Evolutionary conservation across 192 early-diverging fungal species (phyloP), one percentile per base, ranked within the genome.

Genomic region (Thamnidium elegans): DNA sequence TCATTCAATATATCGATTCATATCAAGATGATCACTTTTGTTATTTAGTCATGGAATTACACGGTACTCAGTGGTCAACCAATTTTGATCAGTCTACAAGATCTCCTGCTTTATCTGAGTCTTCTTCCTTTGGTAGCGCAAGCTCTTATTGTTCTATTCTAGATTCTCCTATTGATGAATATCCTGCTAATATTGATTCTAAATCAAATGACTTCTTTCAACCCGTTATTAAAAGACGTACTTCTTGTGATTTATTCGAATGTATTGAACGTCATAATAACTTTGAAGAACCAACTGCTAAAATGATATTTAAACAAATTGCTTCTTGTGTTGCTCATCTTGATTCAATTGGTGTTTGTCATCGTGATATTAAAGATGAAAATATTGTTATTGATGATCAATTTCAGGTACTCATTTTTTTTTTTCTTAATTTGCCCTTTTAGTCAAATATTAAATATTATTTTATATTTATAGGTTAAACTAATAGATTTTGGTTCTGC

Each of bases 331-430:
- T 94, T 15, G 54, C 78, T 8, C 82, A 89, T 64, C 74, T 94
- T 14, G 82, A 90, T 55, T 62, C 47, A 0, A 67, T 71, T 1
- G 82, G 80, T 32, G 84, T 94, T 34, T 87, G 90, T 30, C 92
- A 94, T 68, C 82, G 89, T 23, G 89, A 92, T 61, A 84, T 93
- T 65, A 93, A 92, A 78, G 92, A 91, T 68, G 88, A 90, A 50
- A 89, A 88, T 60, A 81, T 84, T 50, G 67, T 75, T 19, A 69
- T 71, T 58, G 78, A 77, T 53, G 48, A 45, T 36, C 54, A 76
- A 44, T 77, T 67, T 55, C 39, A 64, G 51, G 72, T 78, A 23
- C 15, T n/a, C n/a, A n/a, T n/a, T n/a, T n/a, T n/a, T n/a, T n/a
- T n/a, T n/a, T n/a, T n/a, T n/a, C n/a, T n/a, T n/a, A n/a, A n/a